Base-by-base conservation (phyloP, 1,284 basidiomycete genomes). In the Irpex sp. region DNA sequence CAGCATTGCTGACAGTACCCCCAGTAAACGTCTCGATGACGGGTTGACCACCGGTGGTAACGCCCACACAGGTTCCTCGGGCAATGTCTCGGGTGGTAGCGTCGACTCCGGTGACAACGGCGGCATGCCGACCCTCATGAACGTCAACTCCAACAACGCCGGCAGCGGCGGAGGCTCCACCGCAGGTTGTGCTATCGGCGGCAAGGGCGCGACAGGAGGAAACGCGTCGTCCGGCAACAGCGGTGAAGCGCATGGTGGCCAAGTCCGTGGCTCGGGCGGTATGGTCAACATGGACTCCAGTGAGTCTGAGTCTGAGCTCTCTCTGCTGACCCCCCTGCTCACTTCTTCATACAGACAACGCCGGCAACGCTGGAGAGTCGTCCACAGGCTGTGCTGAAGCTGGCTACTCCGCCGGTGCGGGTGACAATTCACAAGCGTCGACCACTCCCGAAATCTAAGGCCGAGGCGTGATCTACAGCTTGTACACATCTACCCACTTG, bases 141-240 rank as follows among this genome's bases (percentile, higher is more conserved):
- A 76, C 66, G 56, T 74, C 61, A 68, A 73, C 67, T 75, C 74
- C 43, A 72, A 72, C 68, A 75, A 76, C 65, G 74, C 67, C 43
- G 74, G 74, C 21, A 54, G 51, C 5, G 74, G 74, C 31, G 74
- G 74, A 1, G 65, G 61, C 1, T 72, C 74, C 5, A 37, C 58
- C 1, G 70, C 74, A 2, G 74, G 74, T 9, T 70, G 70, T 54
- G 70, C 74, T 7, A 55, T 36, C 6, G 72, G 67, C 26, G 73
- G 74, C 4, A 66, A 69, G 61, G 67, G 72, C 33, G 57, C 66
- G 57, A 60, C 63, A n/a, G 75, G 73, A 2, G 75, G 75, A 4
- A 71, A 75, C 58, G 72, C 69, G 1, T 68, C 69, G 47, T 72
- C 71, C 31, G 73, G 73, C n/a, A 66, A 66, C 64, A 67, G 70